Base-by-base conservation (phyloP, 768 basidiomycete species). In the Termitomyces sp. region DNA sequence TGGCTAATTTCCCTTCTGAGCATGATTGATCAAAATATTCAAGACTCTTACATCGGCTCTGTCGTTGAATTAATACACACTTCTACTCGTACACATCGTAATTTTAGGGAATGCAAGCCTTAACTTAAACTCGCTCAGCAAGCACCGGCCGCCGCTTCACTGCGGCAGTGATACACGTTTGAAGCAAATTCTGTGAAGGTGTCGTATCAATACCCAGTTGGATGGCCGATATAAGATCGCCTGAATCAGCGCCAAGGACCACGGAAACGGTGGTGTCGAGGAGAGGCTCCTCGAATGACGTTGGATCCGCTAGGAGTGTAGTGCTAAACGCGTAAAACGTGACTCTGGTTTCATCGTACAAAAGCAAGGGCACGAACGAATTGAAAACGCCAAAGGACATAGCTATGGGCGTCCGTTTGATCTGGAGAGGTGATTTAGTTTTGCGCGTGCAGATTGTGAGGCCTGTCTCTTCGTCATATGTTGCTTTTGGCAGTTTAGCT, bases 241-340 rank as follows among this genome's bases (percentile, higher is more conserved):
- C 78, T 1, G 67, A 53, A n/a, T 36, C 61, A 30, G 78, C 76
- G 58, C 84, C 82, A 5, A 91, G 60, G 1, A 87, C 73, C 35
- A 94, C 69, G 1, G 85, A 83, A 56, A 94, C 66, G 0, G 80
- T 79, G 0, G 91, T 86, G 14, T 89, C 84, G 54, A 94, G 80
- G 7, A 97, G 77, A 0, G 92, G 89, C 63, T 94, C 88, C 73
- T 98, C 96, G 69, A 96, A 97, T 1, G 92, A 78, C 0, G 92
- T 89, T 0, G 94, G 91, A 70, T 98, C 96, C 0, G 86, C 77
- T 4, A 98, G 74, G 10, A 95, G 64, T 43, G 42, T 58, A 16
- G 35, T 45, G 33, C 49, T 51, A 28, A 13, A 26, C 33, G 9
- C 22, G 32, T 54, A 60, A 45, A 44, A 45, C 6, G 6, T 48